Evolutionary conservation across 1,284 basidiomycete species (phyloP).

Genomic region (Rhodotorula glutinis): DNA sequence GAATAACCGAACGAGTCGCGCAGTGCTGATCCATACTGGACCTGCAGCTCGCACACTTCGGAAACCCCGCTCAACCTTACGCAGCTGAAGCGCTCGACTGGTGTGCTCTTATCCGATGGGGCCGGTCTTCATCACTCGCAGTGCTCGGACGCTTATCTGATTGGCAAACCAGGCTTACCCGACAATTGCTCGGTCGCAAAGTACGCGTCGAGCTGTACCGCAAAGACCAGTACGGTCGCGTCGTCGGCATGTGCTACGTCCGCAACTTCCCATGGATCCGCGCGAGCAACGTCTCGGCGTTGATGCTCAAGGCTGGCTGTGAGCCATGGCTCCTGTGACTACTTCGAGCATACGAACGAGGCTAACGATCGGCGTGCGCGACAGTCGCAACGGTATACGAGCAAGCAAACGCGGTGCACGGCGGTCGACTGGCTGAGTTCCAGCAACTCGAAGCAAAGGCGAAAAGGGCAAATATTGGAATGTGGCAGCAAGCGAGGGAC

Average conservation of each 20-base stretch:
- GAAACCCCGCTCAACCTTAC: background rate
- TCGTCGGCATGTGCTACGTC: constrained; percentile 1
- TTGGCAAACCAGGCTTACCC: background rate
- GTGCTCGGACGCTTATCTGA: background rate
- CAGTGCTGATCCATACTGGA: background rate
- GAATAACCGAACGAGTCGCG: background rate
- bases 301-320: constrained; percentile 1
- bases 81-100: background rate
- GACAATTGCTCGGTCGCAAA: background rate
- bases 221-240: background rate
- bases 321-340: background rate
- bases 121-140: background rate
- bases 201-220: background rate
- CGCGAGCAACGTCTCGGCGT: constrained; percentile 1
- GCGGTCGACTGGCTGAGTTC: background rate
- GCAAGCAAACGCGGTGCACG: background rate
- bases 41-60: background rate
- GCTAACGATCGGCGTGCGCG: background rate
- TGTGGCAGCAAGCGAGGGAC: background rate
- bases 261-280: background rate
- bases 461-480: background rate
- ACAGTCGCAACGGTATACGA: background rate
- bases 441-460: background rate
- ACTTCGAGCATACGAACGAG: background rate
- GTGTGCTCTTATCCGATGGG: background rate